Percentiles rank a stretch among this genome's conserved stretches.
Conservation (phyloP, 2,329 filamentous ascomycete species). For the Pseudogymnoascus sp. region DNA sequence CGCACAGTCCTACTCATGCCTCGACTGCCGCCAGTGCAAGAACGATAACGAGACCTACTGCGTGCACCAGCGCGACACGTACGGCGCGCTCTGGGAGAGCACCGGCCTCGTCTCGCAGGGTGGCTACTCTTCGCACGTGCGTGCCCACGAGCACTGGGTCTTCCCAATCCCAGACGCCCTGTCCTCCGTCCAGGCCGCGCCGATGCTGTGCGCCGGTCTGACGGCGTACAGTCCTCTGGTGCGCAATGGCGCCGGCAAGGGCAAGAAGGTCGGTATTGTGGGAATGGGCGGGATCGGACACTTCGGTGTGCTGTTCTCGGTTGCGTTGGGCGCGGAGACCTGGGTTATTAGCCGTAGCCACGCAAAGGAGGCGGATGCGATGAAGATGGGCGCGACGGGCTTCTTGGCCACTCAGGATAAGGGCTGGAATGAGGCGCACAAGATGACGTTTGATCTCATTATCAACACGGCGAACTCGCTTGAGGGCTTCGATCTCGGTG, state of each 20-base stretch:
- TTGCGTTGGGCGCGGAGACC: conserved; percentile 54
- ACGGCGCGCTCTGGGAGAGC: conserved; percentile 41
- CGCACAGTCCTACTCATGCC: conserved; percentile 45
- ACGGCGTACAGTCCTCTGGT: conserved; percentile 73
- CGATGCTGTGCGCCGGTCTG: conserved; percentile 78
- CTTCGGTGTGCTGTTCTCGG: conserved; percentile 61
- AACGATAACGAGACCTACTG: conserved; percentile 49
- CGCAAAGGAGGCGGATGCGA: conserved; percentile 50
- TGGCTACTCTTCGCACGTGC: conserved; percentile 59
- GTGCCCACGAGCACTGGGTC: conserved; percentile 68
- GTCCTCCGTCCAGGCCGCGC: conserved; percentile 53
- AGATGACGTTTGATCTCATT: conserved; percentile 65
- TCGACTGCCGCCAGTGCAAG: conserved; percentile 46
- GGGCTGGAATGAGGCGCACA: conserved; percentile 48
- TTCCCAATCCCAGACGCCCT: conserved; percentile 70
- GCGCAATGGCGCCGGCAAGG: conserved; percentile 64
- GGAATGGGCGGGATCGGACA: conserved; percentile 66
- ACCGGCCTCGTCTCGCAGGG: conserved; percentile 54
- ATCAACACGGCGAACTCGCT: conserved; percentile 65
- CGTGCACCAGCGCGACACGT: conserved; percentile 41
- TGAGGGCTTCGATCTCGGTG: conserved; percentile 55
- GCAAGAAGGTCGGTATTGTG: conserved; percentile 70
- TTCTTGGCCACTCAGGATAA: conserved; percentile 50
- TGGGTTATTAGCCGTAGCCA: conserved; percentile 54
- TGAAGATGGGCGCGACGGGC: conserved; percentile 50